Evolutionary conservation across 1,284 basidiomycete species (phyloP), one percentile per base, ranked within the genome.

Genomic region (Phlebopus sp.): DNA sequence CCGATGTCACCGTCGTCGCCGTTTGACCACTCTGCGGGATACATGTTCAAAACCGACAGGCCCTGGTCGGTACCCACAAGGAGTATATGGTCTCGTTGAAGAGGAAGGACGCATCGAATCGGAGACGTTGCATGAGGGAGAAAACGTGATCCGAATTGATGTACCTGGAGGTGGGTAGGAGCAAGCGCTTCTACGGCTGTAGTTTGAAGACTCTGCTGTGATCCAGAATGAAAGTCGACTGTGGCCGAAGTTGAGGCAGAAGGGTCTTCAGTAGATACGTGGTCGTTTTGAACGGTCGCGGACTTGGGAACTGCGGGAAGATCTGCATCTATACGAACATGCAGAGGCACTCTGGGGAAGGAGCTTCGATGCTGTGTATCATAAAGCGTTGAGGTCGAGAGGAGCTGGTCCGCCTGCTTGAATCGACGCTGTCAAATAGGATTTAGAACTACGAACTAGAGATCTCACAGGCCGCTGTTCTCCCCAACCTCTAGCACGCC

Each of bases 101-200:
- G 60, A 3, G 89, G 86, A 23, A 91, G 73, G 7, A 90, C 62
- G 61, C 84, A 84, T 47, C 81, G 79, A 53, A 91, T 90, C 19
- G 76, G 85, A 0, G 75, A 74, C 3, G 77, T 83, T 14, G 86
- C 70, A 56, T 91, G 89, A n/a, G 89, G 87, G 31, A 91, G 70
- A 62, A 91, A 91, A 15, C 87, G 79, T 11, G 88, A 90, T 21
- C 88, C 88, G 61, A 91, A 90, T 39, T 86, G 77, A 57, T 82
- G 82, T 43, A 90, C 63, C 56, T 76, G 77, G 19, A 89, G 67
- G 59, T 82, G 85, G 2, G 77, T 79, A 0, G 86, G 84, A 65
- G 62, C 51, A 13, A 72, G 67, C 14, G 75, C 66, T 44, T 68
- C 66, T 17, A 60, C 62, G 14, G 63, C 55, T 17, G 62, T 59